A percentile compares a stretch with the other conserved stretches of the same genome.
Conservation (phyloP, 495 filamentous ascomycete species). For the Elaphomyces granulatus region DNA sequence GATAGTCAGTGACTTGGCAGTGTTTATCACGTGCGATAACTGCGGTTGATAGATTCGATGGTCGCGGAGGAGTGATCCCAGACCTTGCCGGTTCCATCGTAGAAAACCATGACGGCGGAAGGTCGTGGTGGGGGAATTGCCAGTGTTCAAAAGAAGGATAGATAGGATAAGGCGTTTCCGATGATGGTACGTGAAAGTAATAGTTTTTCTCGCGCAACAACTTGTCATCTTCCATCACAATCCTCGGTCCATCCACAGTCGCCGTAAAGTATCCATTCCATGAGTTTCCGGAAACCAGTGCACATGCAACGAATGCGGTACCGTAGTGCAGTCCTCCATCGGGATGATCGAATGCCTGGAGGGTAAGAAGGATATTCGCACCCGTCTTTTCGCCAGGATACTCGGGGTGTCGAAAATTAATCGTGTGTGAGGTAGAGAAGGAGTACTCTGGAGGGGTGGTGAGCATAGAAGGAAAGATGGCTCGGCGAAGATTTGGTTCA, state of each 20-base stretch:
- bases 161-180: not conserved
- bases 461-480: no score
- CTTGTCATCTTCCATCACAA: not conserved
- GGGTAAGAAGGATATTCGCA: no score
- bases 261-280: not conserved
- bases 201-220: not conserved
- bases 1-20: not conserved
- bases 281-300: not conserved
- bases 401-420: no score
- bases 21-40: not conserved
- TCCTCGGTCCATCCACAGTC: not conserved
- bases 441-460: no score
- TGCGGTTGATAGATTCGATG: not conserved
- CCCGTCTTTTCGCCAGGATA: no score
- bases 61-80: not conserved
- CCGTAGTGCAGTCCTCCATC: not conserved
- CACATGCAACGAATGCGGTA: not conserved
- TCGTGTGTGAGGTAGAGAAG: no score
- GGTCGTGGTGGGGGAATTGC: not conserved
- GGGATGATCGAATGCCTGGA: no score
- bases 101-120: not conserved
- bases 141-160: not conserved
- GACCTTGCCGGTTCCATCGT: no score
- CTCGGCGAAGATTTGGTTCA: no score
- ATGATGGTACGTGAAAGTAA: not conserved